These are phyloP conservation scores for Coemansia sp. DNA, from an alignment of 192 early-diverging fungal species.

Conservation along the genomic window DNA sequence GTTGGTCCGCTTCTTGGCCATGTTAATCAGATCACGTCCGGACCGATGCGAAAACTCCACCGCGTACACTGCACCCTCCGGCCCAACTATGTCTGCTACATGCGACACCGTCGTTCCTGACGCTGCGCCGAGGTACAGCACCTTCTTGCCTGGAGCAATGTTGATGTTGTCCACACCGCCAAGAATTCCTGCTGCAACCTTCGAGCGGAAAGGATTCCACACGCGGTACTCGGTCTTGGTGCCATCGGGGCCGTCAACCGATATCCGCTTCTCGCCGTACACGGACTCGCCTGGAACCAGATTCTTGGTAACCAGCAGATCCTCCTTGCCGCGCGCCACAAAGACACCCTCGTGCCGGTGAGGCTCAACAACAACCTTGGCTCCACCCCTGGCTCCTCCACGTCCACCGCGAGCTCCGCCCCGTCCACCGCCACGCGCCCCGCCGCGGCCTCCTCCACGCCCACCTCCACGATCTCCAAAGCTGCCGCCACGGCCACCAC, in stretches of 20 bases:
- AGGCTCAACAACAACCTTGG: constrained; percentile 96
- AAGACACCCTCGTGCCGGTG: constrained; percentile 96
- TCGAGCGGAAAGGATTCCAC: constrained; percentile 99
- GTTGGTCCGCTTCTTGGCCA: constrained; percentile 99
- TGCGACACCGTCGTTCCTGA: constrained; percentile 94
- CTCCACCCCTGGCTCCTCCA: constrained; percentile 82
- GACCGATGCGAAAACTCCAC: constrained; percentile 99
- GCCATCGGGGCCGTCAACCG: constrained; percentile 90
- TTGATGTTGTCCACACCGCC: constrained; percentile 95
- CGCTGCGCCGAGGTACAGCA: constrained; percentile 95
- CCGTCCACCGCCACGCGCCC: constrained; percentile 43
- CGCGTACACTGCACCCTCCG: constrained; percentile 95
- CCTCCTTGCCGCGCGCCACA: constrained; percentile 98
- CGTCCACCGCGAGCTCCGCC: constrained; percentile 57
- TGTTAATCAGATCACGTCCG: constrained; percentile 98
- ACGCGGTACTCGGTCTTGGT: constrained; percentile 98
- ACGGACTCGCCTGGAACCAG: constrained; percentile 95
- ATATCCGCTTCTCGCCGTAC: constrained; percentile 98
- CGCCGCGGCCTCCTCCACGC: constrained; percentile 15
- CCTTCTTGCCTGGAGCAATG: constrained; percentile 94
- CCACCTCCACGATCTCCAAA: constrained; percentile 61
- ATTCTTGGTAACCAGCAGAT: constrained; percentile 98
- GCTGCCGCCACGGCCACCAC: constrained; percentile 43
- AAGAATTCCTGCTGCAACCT: constrained; percentile 95
- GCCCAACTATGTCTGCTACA: constrained; percentile 96